Base-by-base conservation (phyloP, 2,329 filamentous ascomycete genomes). In the Myriosclerotinia curreyana region DNA sequence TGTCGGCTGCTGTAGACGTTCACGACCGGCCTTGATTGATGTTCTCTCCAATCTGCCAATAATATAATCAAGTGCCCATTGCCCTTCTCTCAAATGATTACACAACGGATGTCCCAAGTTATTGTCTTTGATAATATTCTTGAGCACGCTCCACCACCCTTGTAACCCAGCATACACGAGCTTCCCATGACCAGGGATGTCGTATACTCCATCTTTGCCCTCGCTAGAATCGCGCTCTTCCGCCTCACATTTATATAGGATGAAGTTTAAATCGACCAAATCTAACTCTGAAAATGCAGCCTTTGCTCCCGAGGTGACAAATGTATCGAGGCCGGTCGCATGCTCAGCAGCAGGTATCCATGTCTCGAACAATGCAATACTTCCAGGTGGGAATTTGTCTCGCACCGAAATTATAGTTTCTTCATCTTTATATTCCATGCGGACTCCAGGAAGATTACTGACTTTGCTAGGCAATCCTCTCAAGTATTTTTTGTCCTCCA, bases 111-210 rank as follows among this genome's bases (percentile, higher is more conserved):
- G 95, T 0, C 91, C 95, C 11, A 99, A 84, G 74, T 98, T 87
- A 75, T 99, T 99, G 68, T 95, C 87, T 59, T 83, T 84, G 70
- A 98, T 90, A 67, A 99, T 89, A 64, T 90, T 82, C 71, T 92
- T 88, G 50, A 99, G 79, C 0, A 96, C 81, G 74, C 92, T 97
- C 92, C 94, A 96, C 94, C 95, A 99, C 46, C 96, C 96, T 76
- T 99, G 95, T n/a, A 99, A 82, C 66, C 95, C 95, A 66, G 94
- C 94, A 76, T 98, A 99, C 2, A 97, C 91, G 50, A 97, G 83
- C 65, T 89, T 86, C 2, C 93, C 94, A 73, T 92, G 81, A 1
- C 88, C 87, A 1, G 95, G 95, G 68, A 99, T 89, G 60, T 87
- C 84, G 77, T 98, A 99, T 11, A 88, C 87, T n/a, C 95, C 94